Conservation (phyloP, 2,329 filamentous ascomycete genomes). For the Polytolypa hystricis region DNA sequence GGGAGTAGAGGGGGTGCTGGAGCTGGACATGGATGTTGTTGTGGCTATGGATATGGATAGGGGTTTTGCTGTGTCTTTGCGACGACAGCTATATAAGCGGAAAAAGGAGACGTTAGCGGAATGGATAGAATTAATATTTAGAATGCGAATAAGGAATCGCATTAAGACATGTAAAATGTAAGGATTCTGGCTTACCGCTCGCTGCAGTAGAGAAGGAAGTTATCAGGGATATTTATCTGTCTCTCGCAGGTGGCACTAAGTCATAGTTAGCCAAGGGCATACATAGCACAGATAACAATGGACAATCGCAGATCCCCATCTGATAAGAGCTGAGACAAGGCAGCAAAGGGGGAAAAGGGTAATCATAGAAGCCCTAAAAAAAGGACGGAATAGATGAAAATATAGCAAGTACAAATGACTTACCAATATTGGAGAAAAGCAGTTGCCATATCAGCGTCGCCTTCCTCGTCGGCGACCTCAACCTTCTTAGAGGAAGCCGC, state of each 20-base stretch:
- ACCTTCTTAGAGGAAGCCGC: conserved; percentile 10
- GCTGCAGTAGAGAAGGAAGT: conserved; percentile 52
- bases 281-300: conserved; percentile 1
- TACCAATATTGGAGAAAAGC: conserved; percentile 38
- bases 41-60: conserved; percentile 29
- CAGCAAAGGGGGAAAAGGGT: not conserved
- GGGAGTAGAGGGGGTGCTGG: conserved; percentile 14
- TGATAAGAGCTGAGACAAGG: no score
- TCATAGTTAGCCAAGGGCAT: conserved; percentile 8
- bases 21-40: conserved; percentile 16
- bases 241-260: conserved; percentile 52
- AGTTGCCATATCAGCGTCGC: conserved; percentile 28
- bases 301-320: not conserved
- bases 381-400: conserved; percentile 2
- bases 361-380: no score
- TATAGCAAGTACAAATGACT: conserved; percentile 12
- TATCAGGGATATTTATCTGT: conserved; percentile 51
- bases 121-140: conserved; percentile 8
- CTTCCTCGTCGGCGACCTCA: conserved; percentile 12
- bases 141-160: no score
- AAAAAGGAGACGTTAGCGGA: not conserved
- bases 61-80: conserved; percentile 36
- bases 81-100: conserved; percentile 28
- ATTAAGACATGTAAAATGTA: no score
- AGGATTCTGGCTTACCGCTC: conserved; percentile 41